Evolutionary conservation across 768 basidiomycete species (phyloP), one percentile per base, ranked within the genome.

Genomic region (Hygrocybe punicea): DNA sequence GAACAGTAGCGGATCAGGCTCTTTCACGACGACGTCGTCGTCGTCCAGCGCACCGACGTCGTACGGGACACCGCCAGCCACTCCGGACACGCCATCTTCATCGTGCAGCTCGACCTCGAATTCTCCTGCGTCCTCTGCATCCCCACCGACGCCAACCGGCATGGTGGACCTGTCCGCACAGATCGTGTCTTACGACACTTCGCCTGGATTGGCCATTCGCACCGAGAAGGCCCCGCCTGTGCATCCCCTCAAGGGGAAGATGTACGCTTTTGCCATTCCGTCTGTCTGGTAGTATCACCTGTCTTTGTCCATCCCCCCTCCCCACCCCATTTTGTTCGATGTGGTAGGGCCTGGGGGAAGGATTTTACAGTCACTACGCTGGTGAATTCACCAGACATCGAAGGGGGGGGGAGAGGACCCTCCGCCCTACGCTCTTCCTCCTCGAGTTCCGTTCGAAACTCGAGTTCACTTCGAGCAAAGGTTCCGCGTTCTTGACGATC

Each of bases 221-320:
- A 65, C 63, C 23, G 67, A 67, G 48, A 67, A 68, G 6, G 69
- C 71, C 14, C 55, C 73, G 24, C 62, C 67, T 1, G 61, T 71
- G 17, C 75, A 81, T 53, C 78, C 79, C 1, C 71, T 82, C 45
- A 86, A 86, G 68, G 65, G 68, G 6, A 82, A 84, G 67, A 85
- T 85, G 78, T 87, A 85, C 44, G 84, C 86, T 0, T 79, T 81
- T 58, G 86, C 86, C 10, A 72, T 79, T 1, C 83, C 84, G 0
- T 75, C 84, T 1, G 74, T 76, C 17, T 87, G 86, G 86, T 87
- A 78, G 76, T 9, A n/a, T 9, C 25, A 13, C 24, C 40, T 16
- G 4, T 42, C 40, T 42, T n/a, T n/a, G n/a, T n/a, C n/a, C n/a
- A n/a, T n/a, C 40, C 40, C 16, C 40, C 19, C 11, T 16, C 11